Conservation (phyloP, 805 yeast species). For the Suhomyces sp. region DNA sequence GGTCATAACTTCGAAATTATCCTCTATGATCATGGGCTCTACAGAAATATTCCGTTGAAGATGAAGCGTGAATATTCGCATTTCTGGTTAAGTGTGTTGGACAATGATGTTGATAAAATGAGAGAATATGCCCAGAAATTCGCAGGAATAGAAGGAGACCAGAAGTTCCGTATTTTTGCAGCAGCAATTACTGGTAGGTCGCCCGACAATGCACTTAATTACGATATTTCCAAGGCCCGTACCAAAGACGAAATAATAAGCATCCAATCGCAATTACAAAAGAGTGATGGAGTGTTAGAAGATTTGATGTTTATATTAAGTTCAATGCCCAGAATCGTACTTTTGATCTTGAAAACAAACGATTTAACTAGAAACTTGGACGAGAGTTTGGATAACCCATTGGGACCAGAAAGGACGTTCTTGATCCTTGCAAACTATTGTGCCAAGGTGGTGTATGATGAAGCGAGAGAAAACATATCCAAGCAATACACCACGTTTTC, state of each 20-base stretch:
- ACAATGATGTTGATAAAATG: conserved; percentile 67
- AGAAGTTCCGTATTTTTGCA: conserved; percentile 75
- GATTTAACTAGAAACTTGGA: conserved; percentile 89
- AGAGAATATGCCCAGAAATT: conserved; percentile 69
- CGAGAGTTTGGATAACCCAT: conserved; percentile 74
- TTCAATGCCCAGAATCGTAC: conserved; percentile 78
- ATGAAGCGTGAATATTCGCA: conserved; percentile 82
- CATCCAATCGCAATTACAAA: conserved; percentile 61
- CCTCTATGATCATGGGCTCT: conserved; percentile 92
- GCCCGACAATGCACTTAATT: conserved; percentile 67
- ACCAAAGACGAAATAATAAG: conserved; percentile 59
- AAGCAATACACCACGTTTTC: conserved; percentile 18
- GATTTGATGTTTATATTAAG: conserved; percentile 79
- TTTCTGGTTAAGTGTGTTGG: conserved; percentile 88
- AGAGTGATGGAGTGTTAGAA: conserved; percentile 62
- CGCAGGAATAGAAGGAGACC: conserved; percentile 74
- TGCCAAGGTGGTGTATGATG: conserved; percentile 74
- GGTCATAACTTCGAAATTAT: conserved; percentile 86
- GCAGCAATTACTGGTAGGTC: conserved; percentile 96
- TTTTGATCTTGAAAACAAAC: conserved; percentile 87
- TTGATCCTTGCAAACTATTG: conserved; percentile 89
- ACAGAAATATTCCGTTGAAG: conserved; percentile 75
- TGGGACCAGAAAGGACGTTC: conserved; percentile 86
- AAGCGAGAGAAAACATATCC: conserved; percentile 46
- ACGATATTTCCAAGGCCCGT: conserved; percentile 56